phyloP scores from a whole-genome alignment of 345 rosid genomes.

The Dovyalis caffra region DNA sequence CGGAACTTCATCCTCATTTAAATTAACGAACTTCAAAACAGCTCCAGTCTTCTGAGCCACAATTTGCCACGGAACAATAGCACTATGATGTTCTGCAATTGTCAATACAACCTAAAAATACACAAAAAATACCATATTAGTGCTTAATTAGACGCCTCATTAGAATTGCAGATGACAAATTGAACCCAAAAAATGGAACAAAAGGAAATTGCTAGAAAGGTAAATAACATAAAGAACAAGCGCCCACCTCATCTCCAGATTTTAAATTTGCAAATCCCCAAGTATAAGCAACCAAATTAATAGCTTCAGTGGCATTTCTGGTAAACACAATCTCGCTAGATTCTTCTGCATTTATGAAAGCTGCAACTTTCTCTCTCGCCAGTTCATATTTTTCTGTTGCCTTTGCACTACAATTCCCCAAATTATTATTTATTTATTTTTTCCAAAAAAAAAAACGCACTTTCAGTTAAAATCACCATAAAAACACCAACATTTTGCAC shows the following conservation, averaged over 20 bases:
- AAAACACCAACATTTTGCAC: neutral
- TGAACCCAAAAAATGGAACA: neutral
- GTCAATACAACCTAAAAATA: conserved; percentile 61
- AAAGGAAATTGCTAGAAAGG: neutral
- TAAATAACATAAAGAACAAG: neutral
- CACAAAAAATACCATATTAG: conserved; percentile 17
- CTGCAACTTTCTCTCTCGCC: conserved; percentile 86
- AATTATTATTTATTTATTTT: no score
- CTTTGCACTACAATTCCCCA: conserved; percentile 51
- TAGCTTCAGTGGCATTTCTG: conserved; percentile 94
- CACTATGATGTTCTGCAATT: conserved; percentile 89
- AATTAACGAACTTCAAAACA: conserved; percentile 54
- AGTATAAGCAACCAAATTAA: conserved; percentile 81
- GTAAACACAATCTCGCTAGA: conserved; percentile 81
- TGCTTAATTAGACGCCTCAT: neutral
- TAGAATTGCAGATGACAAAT: neutral
- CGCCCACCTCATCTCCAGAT: conserved; percentile 71
- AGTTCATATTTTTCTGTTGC: conserved; percentile 90
- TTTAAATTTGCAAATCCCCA: conserved; percentile 80
- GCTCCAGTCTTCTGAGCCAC: conserved; percentile 81
- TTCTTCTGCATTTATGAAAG: conserved; percentile 74
- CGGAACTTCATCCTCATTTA: conserved; percentile 67
- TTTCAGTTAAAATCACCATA: neutral
- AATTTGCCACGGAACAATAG: conserved; percentile 97
- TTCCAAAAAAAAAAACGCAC: no score